These are phyloP conservation scores for Phytophthora crassamura DNA, from an alignment of 352 stramenopile genomes.

Conservation along the genomic window DNA sequence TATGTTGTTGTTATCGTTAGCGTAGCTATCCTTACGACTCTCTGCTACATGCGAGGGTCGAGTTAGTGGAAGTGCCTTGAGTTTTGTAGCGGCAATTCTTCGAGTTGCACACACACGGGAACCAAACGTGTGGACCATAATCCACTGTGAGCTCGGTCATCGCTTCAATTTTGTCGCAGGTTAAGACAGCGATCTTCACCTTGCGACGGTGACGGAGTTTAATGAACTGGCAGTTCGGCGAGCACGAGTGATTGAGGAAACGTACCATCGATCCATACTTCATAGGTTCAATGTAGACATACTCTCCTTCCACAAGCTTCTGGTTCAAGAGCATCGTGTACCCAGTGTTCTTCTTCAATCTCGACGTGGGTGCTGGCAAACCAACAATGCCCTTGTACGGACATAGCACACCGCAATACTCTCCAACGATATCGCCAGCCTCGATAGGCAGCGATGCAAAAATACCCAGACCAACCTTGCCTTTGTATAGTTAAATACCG, in stretches of 20 bases:
- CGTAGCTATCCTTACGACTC: no score
- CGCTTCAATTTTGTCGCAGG: neutral
- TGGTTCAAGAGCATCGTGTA: neutral
- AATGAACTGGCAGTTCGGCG: neutral
- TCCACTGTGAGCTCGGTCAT: neutral
- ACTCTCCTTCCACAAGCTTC: neutral
- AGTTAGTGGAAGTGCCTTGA: no score
- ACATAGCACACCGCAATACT: neutral
- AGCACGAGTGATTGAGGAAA: neutral
- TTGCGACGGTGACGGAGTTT: neutral
- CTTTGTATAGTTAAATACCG: neutral
- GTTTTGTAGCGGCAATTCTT: neutral
- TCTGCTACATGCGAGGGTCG: no score
- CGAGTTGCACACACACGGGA: neutral
- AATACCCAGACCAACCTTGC: neutral
- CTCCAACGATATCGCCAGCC: neutral
- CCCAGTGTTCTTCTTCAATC: neutral
- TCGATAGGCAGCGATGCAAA: neutral
- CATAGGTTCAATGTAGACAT: neutral
- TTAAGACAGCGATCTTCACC: neutral
- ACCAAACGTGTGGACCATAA: neutral
- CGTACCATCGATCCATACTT: neutral
- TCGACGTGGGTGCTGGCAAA: neutral
- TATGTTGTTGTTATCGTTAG: no score
- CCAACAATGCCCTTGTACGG: neutral